phyloP scores from a whole-genome alignment of 2,329 filamentous ascomycete genomes.

The Penicillium olsonii region DNA sequence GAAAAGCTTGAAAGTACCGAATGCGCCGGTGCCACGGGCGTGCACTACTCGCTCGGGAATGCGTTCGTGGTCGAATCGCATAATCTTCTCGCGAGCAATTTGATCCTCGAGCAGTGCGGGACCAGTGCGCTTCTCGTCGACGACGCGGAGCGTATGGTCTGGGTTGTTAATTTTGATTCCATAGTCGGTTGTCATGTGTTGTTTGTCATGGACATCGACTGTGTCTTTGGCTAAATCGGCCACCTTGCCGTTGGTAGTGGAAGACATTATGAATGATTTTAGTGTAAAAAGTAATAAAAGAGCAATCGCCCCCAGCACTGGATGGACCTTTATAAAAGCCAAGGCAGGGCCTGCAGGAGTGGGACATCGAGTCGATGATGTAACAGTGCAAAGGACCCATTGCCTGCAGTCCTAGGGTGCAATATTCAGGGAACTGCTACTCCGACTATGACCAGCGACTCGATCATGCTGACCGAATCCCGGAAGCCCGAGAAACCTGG shows the following conservation, averaged over 20 bases:
- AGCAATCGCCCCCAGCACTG: no score
- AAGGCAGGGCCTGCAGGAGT: neutral
- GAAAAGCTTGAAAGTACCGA: conserved; percentile 66
- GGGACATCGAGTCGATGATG: neutral
- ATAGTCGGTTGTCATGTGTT: conserved; percentile 72
- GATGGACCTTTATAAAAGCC: neutral
- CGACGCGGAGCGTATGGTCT: conserved; percentile 75
- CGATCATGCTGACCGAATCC: neutral
- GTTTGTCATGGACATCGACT: conserved; percentile 59
- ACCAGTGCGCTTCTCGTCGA: conserved; percentile 63
- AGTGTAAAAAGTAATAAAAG: neutral
- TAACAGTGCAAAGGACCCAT: neutral
- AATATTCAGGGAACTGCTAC: neutral
- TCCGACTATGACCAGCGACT: conserved; percentile 11
- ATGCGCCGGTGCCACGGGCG: conserved; percentile 64
- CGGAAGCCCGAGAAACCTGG: neutral
- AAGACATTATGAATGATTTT: conserved; percentile 11
- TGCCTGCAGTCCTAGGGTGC: no score
- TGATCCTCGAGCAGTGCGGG: conserved; percentile 71
- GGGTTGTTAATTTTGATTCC: conserved; percentile 72
- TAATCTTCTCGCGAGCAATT: conserved; percentile 69
- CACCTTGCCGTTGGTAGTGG: conserved; percentile 50
- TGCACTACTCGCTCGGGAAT: conserved; percentile 71
- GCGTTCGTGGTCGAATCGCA: conserved; percentile 73
- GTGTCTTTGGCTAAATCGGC: conserved; percentile 62